These are phyloP conservation scores for Leishmania amazonensis DNA, from an alignment of 208 protist species.

Conservation along the genomic window DNA sequence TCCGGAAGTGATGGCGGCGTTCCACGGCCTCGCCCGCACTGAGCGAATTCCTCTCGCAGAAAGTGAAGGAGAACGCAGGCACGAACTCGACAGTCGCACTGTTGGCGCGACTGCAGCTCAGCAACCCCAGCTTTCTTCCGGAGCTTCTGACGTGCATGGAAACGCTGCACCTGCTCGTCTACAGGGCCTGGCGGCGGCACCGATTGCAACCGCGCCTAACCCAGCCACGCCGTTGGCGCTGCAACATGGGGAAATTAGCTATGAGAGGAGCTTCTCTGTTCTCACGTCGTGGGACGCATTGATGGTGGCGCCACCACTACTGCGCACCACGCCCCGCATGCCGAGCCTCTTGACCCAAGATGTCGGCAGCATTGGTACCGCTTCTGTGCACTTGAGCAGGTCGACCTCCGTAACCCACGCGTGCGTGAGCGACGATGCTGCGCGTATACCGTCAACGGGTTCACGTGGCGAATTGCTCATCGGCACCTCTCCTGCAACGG, in stretches of 20 bases:
- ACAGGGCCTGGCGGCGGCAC: background rate
- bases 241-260: slow-evolving; percentile 18
- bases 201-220: background rate
- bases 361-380: background rate
- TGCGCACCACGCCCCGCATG: slow-evolving; percentile 1
- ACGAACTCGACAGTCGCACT: background rate
- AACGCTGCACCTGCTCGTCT: background rate
- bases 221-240: background rate
- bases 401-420: background rate
- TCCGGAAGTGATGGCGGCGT: background rate
- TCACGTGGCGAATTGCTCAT: background rate
- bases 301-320: slow-evolving; percentile 18
- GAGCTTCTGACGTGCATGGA: background rate
- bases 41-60: background rate
- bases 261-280: slow-evolving; percentile 21
- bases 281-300: slow-evolving; percentile 23
- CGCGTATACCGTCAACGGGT: background rate
- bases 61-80: background rate
- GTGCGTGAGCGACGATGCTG: background rate
- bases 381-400: background rate
- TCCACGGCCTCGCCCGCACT: background rate
- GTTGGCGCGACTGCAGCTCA: background rate
- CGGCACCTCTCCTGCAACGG: background rate
- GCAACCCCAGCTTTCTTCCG: background rate
- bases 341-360: background rate